Percentiles rank a stretch among this genome's conserved stretches.
These are phyloP conservation scores for Aspergillus bertholletiae DNA, from an alignment of 495 filamentous ascomycete species.

Conservation along the genomic window DNA sequence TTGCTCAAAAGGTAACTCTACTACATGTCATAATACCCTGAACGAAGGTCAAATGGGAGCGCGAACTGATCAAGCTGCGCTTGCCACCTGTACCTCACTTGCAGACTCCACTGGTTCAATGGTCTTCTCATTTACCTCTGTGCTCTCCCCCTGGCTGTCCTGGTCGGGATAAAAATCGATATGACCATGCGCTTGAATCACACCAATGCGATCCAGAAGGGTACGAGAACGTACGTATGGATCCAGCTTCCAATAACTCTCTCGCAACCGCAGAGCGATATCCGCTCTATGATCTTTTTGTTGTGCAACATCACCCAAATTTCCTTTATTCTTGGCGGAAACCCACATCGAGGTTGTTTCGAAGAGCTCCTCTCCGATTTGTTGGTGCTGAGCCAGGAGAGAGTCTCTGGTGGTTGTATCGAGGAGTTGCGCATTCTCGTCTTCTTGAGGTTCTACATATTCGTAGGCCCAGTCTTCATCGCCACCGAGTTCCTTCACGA, in stretches of 20 bases:
- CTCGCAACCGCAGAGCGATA: slow-evolving; percentile 57
- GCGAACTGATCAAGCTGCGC: background rate
- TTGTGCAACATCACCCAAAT: slow-evolving; percentile 22
- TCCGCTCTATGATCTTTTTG: slow-evolving; percentile 55
- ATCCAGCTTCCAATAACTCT: slow-evolving; percentile 81
- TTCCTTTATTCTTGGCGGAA: slow-evolving; percentile 35
- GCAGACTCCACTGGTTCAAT: background rate
- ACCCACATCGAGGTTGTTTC: slow-evolving; percentile 68
- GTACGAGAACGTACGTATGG: slow-evolving; percentile 69
- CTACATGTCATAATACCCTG: too few species aligned
- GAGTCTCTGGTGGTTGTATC: slow-evolving; percentile 59
- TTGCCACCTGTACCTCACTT: background rate
- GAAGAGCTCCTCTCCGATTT: slow-evolving; percentile 65
- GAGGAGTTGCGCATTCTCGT: slow-evolving; percentile 69
- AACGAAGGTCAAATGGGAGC: too few species aligned
- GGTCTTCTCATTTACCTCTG: background rate
- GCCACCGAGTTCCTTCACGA: slow-evolving; percentile 76
- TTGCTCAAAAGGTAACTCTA: too few species aligned
- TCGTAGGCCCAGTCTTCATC: slow-evolving; percentile 75
- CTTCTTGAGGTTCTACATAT: slow-evolving; percentile 70
- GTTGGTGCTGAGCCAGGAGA: slow-evolving; percentile 53
- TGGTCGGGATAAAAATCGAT: slow-evolving; percentile 60
- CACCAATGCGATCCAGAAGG: slow-evolving; percentile 64
- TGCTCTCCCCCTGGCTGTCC: too few species aligned
- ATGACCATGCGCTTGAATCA: slow-evolving; percentile 60